Evolutionary conservation across 495 filamentous ascomycete genomes (phyloP), one percentile per base, ranked within the genome.

Genomic region (Aspergillus avenaceus): DNA sequence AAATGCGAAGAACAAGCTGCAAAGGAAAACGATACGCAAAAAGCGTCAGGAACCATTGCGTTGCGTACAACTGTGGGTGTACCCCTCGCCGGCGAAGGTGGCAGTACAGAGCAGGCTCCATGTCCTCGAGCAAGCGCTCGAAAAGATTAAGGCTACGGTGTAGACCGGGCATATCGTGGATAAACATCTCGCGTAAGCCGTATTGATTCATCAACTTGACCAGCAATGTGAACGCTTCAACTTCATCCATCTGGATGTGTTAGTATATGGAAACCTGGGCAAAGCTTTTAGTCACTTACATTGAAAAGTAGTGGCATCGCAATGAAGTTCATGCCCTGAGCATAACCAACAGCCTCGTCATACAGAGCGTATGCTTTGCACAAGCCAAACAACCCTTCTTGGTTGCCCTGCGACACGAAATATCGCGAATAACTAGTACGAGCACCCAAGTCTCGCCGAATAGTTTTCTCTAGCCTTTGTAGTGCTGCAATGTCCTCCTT

Each of bases 251-350:
- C 88, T 92, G 53, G 4, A 41, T 31, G 21, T 25, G 31, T n/a
- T 18, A 14, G 38, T 31, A 55, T 53, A 47, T 22, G 46, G n/a
- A n/a, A n/a, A n/a, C n/a, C n/a, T n/a, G n/a, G n/a, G n/a, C n/a
- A n/a, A n/a, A n/a, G n/a, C n/a, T n/a, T n/a, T n/a, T n/a, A 42
- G 38, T 54, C 45, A 41, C 84, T 79, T 72, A 90, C 88, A 63
- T 96, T 97, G 67, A 99, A 96, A 5, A 99, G 77, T 25, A 99
- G 66, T n/a, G 95, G 93, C 87, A 97, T 97, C 14, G 86, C 87
- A 45, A 99, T 83, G 61, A 99, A 99, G 54, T 97, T 99, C 87
- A 99, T 97, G 52, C 93, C 93, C 64, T 99, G 93, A 5, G 93
- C 93, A 70, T 99, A 99, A 13, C 93, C 91, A 8, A 99, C 92